Conservation (phyloP, 345 rosid species). For the Eucalyptus viminalis region DNA sequence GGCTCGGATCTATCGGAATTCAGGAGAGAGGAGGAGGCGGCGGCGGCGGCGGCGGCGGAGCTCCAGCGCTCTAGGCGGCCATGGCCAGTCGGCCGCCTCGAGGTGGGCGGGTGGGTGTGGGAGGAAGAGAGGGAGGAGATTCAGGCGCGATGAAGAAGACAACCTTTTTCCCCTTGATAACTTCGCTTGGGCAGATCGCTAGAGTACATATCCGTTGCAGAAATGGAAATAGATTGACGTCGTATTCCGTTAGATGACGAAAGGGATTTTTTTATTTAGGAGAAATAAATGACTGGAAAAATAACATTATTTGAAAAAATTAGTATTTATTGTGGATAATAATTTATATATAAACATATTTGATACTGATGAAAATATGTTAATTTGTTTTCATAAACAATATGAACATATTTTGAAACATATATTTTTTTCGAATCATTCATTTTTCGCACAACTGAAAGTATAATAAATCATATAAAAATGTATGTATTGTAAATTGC, state of each 20-base stretch:
- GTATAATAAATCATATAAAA: neutral
- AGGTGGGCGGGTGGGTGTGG: neutral
- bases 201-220: neutral
- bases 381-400: neutral
- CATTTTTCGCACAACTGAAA: accelerated
- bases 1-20: neutral
- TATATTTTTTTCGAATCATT: neutral
- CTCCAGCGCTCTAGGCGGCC: neutral
- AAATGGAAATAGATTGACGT: neutral
- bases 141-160: neutral
- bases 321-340: neutral
- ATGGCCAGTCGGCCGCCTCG: neutral
- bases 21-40: neutral
- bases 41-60: neutral
- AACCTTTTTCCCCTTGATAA: neutral
- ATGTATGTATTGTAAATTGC: neutral
- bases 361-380: no score
- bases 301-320: neutral
- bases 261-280: neutral
- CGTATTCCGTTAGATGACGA: neutral
- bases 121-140: neutral
- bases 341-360: neutral
- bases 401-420: no score
- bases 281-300: no score
- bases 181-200: neutral